Conservation (phyloP, 1,284 basidiomycete species). For the Malassezia vespertilionis region DNA sequence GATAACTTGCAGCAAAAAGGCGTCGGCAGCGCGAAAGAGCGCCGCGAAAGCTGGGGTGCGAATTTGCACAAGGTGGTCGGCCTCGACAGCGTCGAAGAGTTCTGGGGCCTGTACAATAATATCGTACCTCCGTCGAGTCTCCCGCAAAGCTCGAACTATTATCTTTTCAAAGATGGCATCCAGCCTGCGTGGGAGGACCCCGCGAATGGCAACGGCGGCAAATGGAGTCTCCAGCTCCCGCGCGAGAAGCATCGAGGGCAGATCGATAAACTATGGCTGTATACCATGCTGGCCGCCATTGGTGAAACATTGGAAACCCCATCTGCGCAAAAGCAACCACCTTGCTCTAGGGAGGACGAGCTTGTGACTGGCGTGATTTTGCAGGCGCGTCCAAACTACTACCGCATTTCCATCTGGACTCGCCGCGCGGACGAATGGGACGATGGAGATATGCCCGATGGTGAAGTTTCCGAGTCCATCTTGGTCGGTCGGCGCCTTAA, state of each 20-base stretch:
- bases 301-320: conserved; percentile 45
- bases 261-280: conserved; percentile 95
- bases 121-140: conserved; percentile 90
- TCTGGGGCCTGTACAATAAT: conserved; percentile 72
- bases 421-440: conserved; percentile 55
- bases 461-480: conserved; percentile 52
- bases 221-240: conserved; percentile 96
- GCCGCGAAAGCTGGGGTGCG: conserved; percentile 45
- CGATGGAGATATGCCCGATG: conserved; percentile 50
- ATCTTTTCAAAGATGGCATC: conserved; percentile 83
- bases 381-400: conserved; percentile 85
- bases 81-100: conserved; percentile 44
- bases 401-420: conserved; percentile 94
- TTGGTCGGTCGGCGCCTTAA: conserved; percentile 61
- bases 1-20: conserved; percentile 44
- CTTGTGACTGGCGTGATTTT: conserved; percentile 65
- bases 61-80: conserved; percentile 45
- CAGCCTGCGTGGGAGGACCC: conserved; percentile 84
- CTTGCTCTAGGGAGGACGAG: conserved; percentile 25
- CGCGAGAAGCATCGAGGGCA: conserved; percentile 75
- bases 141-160: conserved; percentile 93
- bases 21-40: conserved; percentile 30
- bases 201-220: conserved; percentile 89
- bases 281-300: conserved; percentile 55
- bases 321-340: conserved; percentile 23